Evolutionary conservation across 1,139 yeast species (phyloP).

Genomic region (Candida frijolesensis): DNA sequence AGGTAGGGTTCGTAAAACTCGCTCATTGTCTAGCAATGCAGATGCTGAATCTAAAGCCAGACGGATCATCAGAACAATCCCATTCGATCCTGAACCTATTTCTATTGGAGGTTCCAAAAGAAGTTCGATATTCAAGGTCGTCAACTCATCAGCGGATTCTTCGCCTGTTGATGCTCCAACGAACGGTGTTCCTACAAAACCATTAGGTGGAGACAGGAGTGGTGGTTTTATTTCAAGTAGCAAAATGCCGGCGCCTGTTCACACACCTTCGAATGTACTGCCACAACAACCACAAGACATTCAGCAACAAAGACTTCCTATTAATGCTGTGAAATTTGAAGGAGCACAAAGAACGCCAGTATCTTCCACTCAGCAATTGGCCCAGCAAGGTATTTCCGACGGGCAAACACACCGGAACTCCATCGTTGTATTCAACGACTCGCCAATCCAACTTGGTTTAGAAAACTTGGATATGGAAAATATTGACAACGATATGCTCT

Average conservation of each 20-base stretch:
- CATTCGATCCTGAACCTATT: slow-evolving; percentile 81
- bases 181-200: not conserved
- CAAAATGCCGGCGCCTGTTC: not conserved
- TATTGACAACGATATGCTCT: slow-evolving; percentile 64
- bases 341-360: not conserved
- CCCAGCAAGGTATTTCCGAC: not conserved
- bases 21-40: slow-evolving; percentile 54
- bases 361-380: no score
- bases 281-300: not conserved
- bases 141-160: slow-evolving; percentile 34
- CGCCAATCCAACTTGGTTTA: slow-evolving; percentile 34
- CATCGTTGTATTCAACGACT: slow-evolving; percentile 25
- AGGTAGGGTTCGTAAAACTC: slow-evolving; percentile 36
- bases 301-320: not conserved
- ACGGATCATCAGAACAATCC: slow-evolving; percentile 72
- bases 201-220: slow-evolving; percentile 6
- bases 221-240: slow-evolving; percentile 9
- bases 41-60: slow-evolving; percentile 74
- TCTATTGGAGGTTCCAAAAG: slow-evolving; percentile 36
- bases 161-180: slow-evolving; percentile 18
- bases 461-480: slow-evolving; percentile 36
- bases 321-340: not conserved
- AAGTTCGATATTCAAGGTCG: slow-evolving; percentile 43
- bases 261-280: slow-evolving; percentile 10
- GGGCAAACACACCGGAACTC: not conserved